Evolutionary conservation across 2,329 filamentous ascomycete species (phyloP), one percentile per base, ranked within the genome.

Genomic region (Intubia oerlemansii): DNA sequence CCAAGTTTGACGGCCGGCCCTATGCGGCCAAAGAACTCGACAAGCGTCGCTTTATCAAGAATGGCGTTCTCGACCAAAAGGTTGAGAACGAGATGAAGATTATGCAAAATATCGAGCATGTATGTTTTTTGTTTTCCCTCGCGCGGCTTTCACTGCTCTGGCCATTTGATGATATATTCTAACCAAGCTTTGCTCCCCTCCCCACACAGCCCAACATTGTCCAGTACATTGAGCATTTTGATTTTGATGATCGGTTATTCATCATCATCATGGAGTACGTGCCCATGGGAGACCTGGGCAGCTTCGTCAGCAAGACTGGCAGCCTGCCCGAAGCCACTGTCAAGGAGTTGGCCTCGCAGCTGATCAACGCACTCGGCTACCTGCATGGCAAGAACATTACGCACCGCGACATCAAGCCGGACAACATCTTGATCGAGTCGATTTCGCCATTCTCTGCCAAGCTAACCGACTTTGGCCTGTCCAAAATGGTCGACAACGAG

Each of bases 231-330:
- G 82, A 92, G 41, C 79, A 88, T 43, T 66, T 88, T 39, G 82
- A 92, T 38, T 73, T 78, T 56, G 67, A 72, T 25, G 61, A 78
- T 22, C 59, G 82, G 44, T 61, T 93, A 5, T 84, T 93, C 46
- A 92, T 98, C 48, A 85, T 95, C 45, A 76, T 92, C 47, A 98
- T 98, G 88, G 88, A 98, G 44, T 92, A 66, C 40, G 68, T 95
- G 10, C 65, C 70, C 6, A 64, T 66, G 17, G 88, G 88, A 25
- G 85, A 98, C 46, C 55, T 98, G 10, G 79, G 80, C 30, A 70
- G 68, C 27, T 68, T 77, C 37, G 60, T 95, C 17, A 52, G 54
- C 13, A 57, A 65, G 9, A 49, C 66, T 17, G 66, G 67, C 1
- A 50, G 58, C 1, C 62, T 95, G 28, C 50, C 57, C 0, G 85